Percentiles rank a stretch among this genome's conserved stretches.
These are phyloP conservation scores for Glomus cerebriforme DNA, from an alignment of 192 early-diverging fungal genomes.

Conservation along the genomic window DNA sequence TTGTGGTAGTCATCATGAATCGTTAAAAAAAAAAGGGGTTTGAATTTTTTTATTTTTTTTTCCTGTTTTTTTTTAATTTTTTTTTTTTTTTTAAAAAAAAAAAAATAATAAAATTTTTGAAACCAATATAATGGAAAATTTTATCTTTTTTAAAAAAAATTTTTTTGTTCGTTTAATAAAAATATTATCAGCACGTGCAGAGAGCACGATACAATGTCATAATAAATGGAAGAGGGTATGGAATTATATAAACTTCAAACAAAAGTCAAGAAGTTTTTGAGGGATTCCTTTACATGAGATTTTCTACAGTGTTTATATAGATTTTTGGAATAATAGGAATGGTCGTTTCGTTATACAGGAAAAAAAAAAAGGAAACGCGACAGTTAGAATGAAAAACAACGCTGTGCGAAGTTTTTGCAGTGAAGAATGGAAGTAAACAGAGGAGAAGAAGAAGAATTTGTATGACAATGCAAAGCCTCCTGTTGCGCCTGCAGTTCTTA, in stretches of 20 bases:
- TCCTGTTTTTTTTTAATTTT: not conserved
- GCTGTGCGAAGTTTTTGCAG: not conserved
- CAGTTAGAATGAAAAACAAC: not conserved
- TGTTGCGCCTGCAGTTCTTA: slow-evolving; percentile 21
- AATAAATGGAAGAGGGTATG: not conserved
- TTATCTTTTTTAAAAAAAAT: not conserved
- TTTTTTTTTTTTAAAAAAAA: not conserved
- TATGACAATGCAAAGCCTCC: slow-evolving; percentile 28
- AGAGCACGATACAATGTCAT: not conserved
- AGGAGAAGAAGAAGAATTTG: slow-evolving; percentile 6
- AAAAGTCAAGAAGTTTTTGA: not conserved
- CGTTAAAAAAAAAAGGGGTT: not conserved
- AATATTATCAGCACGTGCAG: not conserved
- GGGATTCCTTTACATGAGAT: not conserved
- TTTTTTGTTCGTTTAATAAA: not conserved
- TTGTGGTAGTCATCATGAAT: not conserved
- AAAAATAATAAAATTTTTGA: not conserved
- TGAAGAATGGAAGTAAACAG: not conserved
- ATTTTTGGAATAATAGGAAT: slow-evolving; percentile 3
- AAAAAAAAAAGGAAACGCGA: not conserved
- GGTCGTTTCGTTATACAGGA: not conserved
- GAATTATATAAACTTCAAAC: not conserved
- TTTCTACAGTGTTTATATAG: not conserved
- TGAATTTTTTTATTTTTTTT: not conserved
- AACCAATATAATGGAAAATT: not conserved